phyloP scores from a whole-genome alignment of 768 basidiomycete species.

The Macrolepiota fuliginosa region DNA sequence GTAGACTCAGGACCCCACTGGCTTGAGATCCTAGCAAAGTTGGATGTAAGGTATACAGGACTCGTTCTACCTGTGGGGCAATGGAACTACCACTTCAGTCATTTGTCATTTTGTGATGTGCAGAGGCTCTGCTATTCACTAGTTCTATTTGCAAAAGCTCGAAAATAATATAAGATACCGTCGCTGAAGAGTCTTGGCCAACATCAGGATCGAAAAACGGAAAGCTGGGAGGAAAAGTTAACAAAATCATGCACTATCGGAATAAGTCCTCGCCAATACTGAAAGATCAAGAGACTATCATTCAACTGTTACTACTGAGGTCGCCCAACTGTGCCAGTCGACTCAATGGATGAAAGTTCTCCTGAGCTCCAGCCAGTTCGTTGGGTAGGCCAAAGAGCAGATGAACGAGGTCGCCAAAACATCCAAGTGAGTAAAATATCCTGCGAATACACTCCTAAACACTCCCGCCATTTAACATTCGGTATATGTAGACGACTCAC shows the following conservation, averaged over 20 bases:
- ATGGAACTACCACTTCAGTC: too few relatives aligned
- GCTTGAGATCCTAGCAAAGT: too few relatives aligned
- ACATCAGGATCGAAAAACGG: too few relatives aligned
- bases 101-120: too few relatives aligned
- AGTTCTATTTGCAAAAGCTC: too few relatives aligned
- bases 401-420: neutral
- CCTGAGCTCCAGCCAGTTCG: neutral
- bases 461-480: neutral
- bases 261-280: neutral
- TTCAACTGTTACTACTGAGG: neutral
- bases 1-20: too few relatives aligned
- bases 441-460: neutral
- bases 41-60: too few relatives aligned
- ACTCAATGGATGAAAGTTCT: neutral
- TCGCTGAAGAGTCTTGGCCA: too few relatives aligned
- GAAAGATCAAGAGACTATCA: neutral
- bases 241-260: neutral
- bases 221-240: too few relatives aligned
- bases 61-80: too few relatives aligned
- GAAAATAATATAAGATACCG: too few relatives aligned
- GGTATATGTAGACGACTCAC: neutral
- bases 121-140: too few relatives aligned
- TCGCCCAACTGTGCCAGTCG: neutral
- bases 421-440: constrained; percentile 4
- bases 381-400: neutral